These are phyloP conservation scores for Colletotrichum siamense DNA, from an alignment of 2,329 filamentous ascomycete genomes.

Conservation along the genomic window DNA sequence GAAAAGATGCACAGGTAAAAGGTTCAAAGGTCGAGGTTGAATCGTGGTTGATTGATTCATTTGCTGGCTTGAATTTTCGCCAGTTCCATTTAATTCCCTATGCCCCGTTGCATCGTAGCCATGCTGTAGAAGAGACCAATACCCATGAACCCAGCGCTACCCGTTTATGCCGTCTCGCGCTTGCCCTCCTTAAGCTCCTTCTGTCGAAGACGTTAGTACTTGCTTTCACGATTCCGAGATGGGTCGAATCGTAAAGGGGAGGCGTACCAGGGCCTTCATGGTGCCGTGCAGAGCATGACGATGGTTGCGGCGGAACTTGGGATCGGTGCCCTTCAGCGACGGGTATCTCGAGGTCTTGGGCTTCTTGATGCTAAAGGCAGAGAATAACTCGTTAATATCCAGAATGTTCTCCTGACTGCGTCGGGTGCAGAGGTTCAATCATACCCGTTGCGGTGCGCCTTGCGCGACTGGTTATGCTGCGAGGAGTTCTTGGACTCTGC, in stretches of 20 bases:
- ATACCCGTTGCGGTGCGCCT: conserved; percentile 99
- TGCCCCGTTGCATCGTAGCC: conserved; percentile 11
- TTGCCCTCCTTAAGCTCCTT: conserved; percentile 98
- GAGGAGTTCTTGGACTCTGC: conserved; percentile 99
- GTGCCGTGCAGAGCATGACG: conserved; percentile 99
- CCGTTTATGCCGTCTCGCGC: conserved; percentile 77
- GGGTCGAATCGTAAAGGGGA: not conserved
- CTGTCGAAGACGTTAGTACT: conserved; percentile 56
- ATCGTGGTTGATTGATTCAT: conserved; percentile 13
- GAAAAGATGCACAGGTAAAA: not conserved
- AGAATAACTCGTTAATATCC: not conserved
- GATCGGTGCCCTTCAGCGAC: conserved; percentile 97
- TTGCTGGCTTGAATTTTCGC: conserved; percentile 2
- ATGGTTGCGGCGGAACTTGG: conserved; percentile 99
- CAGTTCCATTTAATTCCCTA: not conserved
- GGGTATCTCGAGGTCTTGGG: conserved; percentile 99
- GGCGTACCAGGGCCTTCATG: conserved; percentile 92
- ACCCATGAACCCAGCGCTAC: not conserved
- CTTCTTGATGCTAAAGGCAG: conserved; percentile 90
- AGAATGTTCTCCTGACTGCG: not conserved
- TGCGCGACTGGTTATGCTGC: conserved; percentile 97
- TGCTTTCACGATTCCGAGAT: not conserved
- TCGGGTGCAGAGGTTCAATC: conserved; percentile 39
- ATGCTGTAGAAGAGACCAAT: conserved; percentile 11
- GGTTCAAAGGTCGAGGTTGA: not conserved